phyloP scores from a whole-genome alignment of 331 rosid genomes.

The Malus hybrid region DNA sequence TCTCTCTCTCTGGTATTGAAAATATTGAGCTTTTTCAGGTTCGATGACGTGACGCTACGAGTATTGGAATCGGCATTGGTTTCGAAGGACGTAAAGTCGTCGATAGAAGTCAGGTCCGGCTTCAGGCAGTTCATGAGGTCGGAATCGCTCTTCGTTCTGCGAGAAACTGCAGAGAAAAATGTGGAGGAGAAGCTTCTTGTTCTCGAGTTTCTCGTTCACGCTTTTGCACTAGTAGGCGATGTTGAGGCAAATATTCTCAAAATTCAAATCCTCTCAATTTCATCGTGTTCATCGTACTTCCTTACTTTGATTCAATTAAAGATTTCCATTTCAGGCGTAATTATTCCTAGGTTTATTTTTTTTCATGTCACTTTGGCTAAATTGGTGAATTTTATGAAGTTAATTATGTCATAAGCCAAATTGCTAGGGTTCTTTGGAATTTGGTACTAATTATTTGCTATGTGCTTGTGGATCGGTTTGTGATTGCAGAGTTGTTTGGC shows the following conservation, averaged over 20 bases:
- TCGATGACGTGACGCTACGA: constrained; percentile 38
- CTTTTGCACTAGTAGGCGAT: constrained; percentile 68
- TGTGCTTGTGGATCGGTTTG: neutral
- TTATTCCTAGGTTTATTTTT: neutral
- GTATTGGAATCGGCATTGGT: constrained; percentile 45
- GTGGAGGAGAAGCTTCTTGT: constrained; percentile 53
- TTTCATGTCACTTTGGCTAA: neutral
- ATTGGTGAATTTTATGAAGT: neutral
- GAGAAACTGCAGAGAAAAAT: constrained; percentile 36
- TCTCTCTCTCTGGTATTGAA: neutral
- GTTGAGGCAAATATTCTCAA: constrained; percentile 32
- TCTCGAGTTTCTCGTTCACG: constrained; percentile 63
- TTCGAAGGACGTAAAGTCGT: constrained; percentile 48
- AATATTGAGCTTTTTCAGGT: constrained; percentile 25
- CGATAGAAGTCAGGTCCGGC: constrained; percentile 33
- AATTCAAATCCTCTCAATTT: neutral
- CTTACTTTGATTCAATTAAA: neutral
- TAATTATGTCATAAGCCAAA: too few relatives aligned
- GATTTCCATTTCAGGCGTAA: neutral
- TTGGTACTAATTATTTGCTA: too few relatives aligned
- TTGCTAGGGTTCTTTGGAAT: too few relatives aligned
- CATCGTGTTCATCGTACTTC: neutral
- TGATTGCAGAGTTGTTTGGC: constrained; percentile 73
- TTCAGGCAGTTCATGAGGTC: constrained; percentile 40
- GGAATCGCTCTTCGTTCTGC: constrained; percentile 36